phyloP scores from a whole-genome alignment of 306 rosid species.

The Ammopiptanthus mongolicus region DNA sequence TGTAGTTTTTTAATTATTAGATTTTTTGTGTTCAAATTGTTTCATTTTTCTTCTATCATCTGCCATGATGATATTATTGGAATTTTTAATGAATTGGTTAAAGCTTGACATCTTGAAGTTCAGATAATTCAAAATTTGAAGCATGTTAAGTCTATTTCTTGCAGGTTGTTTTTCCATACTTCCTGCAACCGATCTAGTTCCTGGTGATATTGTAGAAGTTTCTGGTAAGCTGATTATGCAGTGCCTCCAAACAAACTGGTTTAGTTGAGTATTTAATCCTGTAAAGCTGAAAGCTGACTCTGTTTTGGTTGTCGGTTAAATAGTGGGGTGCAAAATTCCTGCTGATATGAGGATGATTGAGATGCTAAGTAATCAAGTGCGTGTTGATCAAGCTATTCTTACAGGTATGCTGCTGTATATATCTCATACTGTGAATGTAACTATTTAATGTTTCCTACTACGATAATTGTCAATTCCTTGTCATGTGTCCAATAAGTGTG shows the following conservation, averaged over 20 bases:
- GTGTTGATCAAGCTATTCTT: constrained; percentile 97
- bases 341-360: constrained; percentile 98
- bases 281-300: constrained; percentile 11
- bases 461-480: not conserved
- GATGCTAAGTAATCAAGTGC: constrained; percentile 82
- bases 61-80: not conserved
- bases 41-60: constrained; percentile 1
- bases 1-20: not conserved
- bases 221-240: constrained; percentile 57
- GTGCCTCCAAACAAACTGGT: constrained; percentile 20
- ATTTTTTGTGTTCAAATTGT: constrained; percentile 5
- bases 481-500: not conserved
- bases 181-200: constrained; percentile 92
- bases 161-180: constrained; percentile 96
- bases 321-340: constrained; percentile 98
- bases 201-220: constrained; percentile 93
- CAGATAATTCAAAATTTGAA: not conserved
- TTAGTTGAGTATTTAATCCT: constrained; percentile 22
- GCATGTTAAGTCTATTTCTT: constrained; percentile 22
- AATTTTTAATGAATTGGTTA: constrained; percentile 12
- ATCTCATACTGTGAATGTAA: constrained; percentile 5
- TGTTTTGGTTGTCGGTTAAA: constrained; percentile 30
- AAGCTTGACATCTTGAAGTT: constrained; percentile 15
- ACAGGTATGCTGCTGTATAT: constrained; percentile 54
- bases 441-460: not conserved